phyloP scores from a whole-genome alignment of 345 rosid genomes.

The Carallia brachiata region DNA sequence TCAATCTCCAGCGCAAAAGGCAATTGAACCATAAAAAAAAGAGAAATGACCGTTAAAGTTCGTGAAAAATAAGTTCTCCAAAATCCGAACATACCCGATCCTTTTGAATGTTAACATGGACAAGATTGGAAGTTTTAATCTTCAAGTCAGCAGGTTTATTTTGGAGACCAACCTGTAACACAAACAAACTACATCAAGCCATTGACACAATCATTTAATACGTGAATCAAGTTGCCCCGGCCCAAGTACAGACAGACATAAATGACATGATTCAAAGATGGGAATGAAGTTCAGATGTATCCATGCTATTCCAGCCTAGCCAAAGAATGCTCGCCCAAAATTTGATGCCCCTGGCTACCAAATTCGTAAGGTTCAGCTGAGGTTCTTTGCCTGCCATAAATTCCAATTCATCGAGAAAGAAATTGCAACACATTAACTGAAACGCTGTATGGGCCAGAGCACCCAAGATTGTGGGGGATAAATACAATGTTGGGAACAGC shows the following conservation, averaged over 20 bases:
- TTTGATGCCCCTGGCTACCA: not conserved
- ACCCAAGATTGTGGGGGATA: not conserved
- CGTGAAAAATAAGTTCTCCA: not conserved
- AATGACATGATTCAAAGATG: no score
- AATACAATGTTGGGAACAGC: not conserved
- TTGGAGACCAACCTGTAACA: slow-evolving; percentile 75
- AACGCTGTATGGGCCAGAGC: not conserved
- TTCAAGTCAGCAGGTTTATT: slow-evolving; percentile 72
- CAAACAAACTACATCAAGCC: not conserved
- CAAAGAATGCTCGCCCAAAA: not conserved
- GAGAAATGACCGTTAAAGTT: no score
- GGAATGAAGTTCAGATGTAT: not conserved
- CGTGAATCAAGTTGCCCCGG: not conserved
- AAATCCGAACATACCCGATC: slow-evolving; percentile 58
- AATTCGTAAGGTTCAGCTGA: not conserved
- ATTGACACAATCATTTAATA: not conserved
- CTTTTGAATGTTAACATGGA: slow-evolving; percentile 66
- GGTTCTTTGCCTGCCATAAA: not conserved
- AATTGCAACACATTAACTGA: not conserved
- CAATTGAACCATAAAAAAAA: not conserved
- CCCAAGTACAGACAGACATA: no score
- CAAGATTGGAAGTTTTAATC: slow-evolving; percentile 73
- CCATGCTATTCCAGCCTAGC: not conserved
- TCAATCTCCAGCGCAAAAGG: not conserved
- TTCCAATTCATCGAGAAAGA: not conserved